phyloP scores from a whole-genome alignment of 2,329 filamentous ascomycete species.

The Lizonia empirigonia region DNA sequence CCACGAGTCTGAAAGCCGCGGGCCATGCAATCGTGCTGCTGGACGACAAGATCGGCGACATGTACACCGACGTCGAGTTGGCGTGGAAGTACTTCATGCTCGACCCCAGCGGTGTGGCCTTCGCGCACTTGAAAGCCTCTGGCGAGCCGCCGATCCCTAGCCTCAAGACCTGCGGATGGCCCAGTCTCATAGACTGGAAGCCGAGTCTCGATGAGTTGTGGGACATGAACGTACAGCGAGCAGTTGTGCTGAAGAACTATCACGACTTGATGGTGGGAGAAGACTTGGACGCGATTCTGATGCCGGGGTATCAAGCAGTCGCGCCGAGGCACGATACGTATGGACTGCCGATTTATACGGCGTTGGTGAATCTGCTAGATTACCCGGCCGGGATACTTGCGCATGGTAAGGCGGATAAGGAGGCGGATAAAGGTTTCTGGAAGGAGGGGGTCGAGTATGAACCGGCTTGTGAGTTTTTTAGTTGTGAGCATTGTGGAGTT shows the following conservation, averaged over 20 bases:
- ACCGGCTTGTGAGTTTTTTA: constrained; percentile 41
- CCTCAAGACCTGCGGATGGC: constrained; percentile 42
- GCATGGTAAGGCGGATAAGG: constrained; percentile 51
- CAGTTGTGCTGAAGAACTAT: constrained; percentile 48
- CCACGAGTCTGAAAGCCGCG: constrained; percentile 46
- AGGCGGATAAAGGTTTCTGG: constrained; percentile 47
- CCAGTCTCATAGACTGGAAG: constrained; percentile 39
- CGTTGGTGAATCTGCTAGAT: constrained; percentile 60
- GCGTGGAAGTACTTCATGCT: constrained; percentile 53
- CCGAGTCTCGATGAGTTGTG: constrained; percentile 50
- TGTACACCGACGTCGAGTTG: constrained; percentile 44
- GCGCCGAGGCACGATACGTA: constrained; percentile 60
- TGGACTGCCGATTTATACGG: constrained; percentile 54
- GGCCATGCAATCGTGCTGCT: constrained; percentile 53
- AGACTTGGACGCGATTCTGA: constrained; percentile 58
- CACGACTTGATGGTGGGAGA: constrained; percentile 49
- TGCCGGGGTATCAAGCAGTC: constrained; percentile 56
- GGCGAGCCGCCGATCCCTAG: constrained; percentile 55
- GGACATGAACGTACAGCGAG: constrained; percentile 50
- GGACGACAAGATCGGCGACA: constrained; percentile 34
- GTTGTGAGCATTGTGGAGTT: neutral
- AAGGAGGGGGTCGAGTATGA: constrained; percentile 39
- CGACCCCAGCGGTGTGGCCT: constrained; percentile 44
- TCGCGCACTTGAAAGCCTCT: constrained; percentile 42
- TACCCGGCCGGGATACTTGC: constrained; percentile 60